Evolutionary conservation across 78 protist genomes (phyloP).

Genomic region (Speleostelium caveatum): DNA sequence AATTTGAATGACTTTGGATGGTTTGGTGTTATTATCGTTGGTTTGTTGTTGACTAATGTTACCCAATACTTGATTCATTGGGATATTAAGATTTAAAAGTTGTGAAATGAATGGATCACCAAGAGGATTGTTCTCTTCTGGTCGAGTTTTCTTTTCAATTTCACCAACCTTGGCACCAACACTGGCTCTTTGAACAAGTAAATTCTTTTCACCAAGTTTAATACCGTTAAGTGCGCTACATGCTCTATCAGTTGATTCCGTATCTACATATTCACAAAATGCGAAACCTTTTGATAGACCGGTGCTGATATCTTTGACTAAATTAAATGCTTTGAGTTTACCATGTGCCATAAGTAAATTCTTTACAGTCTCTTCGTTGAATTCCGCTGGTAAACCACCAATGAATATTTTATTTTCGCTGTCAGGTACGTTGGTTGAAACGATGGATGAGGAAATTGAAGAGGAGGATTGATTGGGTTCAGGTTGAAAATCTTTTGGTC

Average conservation of each 20-base stretch:
- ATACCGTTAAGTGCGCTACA: constrained; percentile 51
- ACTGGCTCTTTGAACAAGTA: constrained; percentile 72
- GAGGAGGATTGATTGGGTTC: background rate
- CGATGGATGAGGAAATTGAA: background rate
- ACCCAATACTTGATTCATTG: constrained; percentile 50
- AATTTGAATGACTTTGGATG: constrained; percentile 71
- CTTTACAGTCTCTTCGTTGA: constrained; percentile 71
- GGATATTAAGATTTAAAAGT: constrained; percentile 19
- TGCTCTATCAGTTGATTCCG: constrained; percentile 43
- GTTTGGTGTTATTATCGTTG: constrained; percentile 14
- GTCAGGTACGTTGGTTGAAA: constrained; percentile 82
- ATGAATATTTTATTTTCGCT: constrained; percentile 66
- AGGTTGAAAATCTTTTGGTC: constrained; percentile 82
- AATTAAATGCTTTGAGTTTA: constrained; percentile 64
- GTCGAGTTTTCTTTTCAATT: background rate
- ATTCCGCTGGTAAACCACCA: constrained; percentile 72
- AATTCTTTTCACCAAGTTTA: constrained; percentile 31
- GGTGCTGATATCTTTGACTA: constrained; percentile 66
- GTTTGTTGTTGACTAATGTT: constrained; percentile 2
- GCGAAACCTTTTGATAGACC: constrained; percentile 79
- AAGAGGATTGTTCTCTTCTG: background rate
- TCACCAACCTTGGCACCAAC: constrained; percentile 40
- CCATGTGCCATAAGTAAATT: constrained; percentile 48
- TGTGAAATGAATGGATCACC: constrained; percentile 5
- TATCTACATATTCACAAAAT: constrained; percentile 78